Base-by-base conservation (phyloP, 139 green algal genomes). In the Micromonas pusilla region DNA sequence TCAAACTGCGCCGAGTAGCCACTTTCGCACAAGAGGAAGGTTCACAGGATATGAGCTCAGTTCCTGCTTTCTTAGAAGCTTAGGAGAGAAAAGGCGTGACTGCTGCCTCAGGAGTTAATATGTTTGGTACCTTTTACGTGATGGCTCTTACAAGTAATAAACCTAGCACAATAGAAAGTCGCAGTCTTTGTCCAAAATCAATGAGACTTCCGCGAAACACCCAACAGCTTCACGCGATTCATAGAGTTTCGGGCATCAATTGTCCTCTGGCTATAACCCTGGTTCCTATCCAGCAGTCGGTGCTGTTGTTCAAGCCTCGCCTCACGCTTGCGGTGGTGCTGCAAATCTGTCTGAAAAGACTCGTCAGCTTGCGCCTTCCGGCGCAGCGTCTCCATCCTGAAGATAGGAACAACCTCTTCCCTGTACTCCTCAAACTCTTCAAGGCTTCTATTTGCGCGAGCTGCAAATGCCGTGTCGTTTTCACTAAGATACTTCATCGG, bases 381-480 rank as follows among this genome's bases (percentile, higher is more conserved):
- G n/a, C n/a, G n/a, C n/a, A n/a, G n/a, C n/a, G n/a, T n/a, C n/a
- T n/a, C n/a, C n/a, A n/a, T n/a, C 9, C 9, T 57, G 9, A 23
- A 57, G 45, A 16, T 57, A 16, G 45, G 45, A 57, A 57, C 9
- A 57, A 57, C 45, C 45, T 16, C 16, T 57, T 23, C 45, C 25
- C 62, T 75, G 37, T 63, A 75, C 37, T 31, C 37, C 20, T 60
- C 68, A 65, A 63, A 75, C 36, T 87, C 80, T 5, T 72, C 57
- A 57, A 89, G 63, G 0, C 45, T 80, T 32, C 34, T 68, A 2
- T 33, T 34, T 4, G 81, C 70, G n/a, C 78, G 38, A 1, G 19
- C 37, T 6, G 75, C 83, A 81, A 90, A 91, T 53, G 76, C 70
- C 62, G 60, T 36, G 39, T 91, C 87, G 28, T 78, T 83, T 54